These are phyloP conservation scores for Alternaria incomplexa DNA, from an alignment of 2,329 filamentous ascomycete species.

Conservation along the genomic window DNA sequence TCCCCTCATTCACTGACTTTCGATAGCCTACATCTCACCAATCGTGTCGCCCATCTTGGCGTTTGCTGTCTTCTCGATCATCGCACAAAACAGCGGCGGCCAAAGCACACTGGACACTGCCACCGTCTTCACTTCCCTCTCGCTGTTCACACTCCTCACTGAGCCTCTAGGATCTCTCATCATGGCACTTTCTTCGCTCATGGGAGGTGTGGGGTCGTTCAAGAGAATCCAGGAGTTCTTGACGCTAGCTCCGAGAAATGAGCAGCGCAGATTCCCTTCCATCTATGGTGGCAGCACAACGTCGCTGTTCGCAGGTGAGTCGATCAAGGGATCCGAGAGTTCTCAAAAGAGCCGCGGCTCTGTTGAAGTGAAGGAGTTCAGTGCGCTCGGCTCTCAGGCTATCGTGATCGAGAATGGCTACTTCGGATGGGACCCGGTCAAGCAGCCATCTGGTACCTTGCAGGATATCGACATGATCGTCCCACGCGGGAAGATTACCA, in stretches of 20 bases:
- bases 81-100: slow-evolving; percentile 46
- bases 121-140: slow-evolving; percentile 55
- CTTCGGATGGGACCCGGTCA: slow-evolving; percentile 56
- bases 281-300: slow-evolving; percentile 24
- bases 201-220: slow-evolving; percentile 55
- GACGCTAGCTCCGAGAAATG: slow-evolving; percentile 27
- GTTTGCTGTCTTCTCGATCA: slow-evolving; percentile 53
- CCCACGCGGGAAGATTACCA: slow-evolving; percentile 53
- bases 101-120: slow-evolving; percentile 48
- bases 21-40: slow-evolving; percentile 37
- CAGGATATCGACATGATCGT: slow-evolving; percentile 51
- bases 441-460: slow-evolving; percentile 46
- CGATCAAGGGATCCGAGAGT: slow-evolving; percentile 32
- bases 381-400: slow-evolving; percentile 29
- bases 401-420: slow-evolving; percentile 53
- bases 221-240: slow-evolving; percentile 56
- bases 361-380: slow-evolving; percentile 27
- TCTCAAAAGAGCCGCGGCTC: slow-evolving; percentile 34
- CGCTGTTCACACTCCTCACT: slow-evolving; percentile 55
- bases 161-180: slow-evolving; percentile 56
- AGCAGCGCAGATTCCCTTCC: slow-evolving; percentile 31
- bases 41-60: slow-evolving; percentile 53
- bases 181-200: slow-evolving; percentile 53
- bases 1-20: slow-evolving; percentile 3
- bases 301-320: slow-evolving; percentile 27